Evolutionary conservation across 2,329 filamentous ascomycete genomes (phyloP).

Genomic region (Camillea tinctor): DNA sequence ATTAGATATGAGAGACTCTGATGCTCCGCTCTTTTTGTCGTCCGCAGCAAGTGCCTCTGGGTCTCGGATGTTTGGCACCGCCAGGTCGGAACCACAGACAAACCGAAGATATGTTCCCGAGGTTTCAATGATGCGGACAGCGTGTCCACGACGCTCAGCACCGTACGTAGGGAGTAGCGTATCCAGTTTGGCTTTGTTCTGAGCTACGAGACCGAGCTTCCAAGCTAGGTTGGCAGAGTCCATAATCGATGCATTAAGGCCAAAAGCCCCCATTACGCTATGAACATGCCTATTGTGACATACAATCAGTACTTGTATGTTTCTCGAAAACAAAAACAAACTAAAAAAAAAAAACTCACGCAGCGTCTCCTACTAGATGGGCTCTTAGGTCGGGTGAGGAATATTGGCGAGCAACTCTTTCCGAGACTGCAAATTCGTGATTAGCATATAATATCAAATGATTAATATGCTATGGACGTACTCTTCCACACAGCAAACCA

Average conservation of each 20-base stretch:
- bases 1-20: conserved; percentile 7
- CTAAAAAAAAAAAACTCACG: conserved; percentile 22
- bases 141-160: conserved; percentile 28
- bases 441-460: background rate
- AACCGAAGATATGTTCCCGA: conserved; percentile 21
- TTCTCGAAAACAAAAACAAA: background rate
- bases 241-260: conserved; percentile 36
- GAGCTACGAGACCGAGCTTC: conserved; percentile 33
- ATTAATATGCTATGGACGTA: conserved; percentile 4
- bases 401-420: conserved; percentile 33
- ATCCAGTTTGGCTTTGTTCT: conserved; percentile 20
- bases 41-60: background rate
- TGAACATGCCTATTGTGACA: conserved; percentile 30
- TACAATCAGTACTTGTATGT: background rate
- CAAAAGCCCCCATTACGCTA: conserved; percentile 36
- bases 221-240: conserved; percentile 36
- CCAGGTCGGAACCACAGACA: conserved; percentile 26
- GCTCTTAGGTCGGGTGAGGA: conserved; percentile 31
- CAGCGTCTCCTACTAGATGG: conserved; percentile 33
- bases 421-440: conserved; percentile 23
- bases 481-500: conserved; percentile 38
- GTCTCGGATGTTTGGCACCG: conserved; percentile 7
- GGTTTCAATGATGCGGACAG: conserved; percentile 15
- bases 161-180: conserved; percentile 31
- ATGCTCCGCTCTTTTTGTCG: background rate